Evolutionary conservation across 2,329 filamentous ascomycete genomes (phyloP), one percentile per base, ranked within the genome.

Genomic region (Graphiopsis chlorocephala): DNA sequence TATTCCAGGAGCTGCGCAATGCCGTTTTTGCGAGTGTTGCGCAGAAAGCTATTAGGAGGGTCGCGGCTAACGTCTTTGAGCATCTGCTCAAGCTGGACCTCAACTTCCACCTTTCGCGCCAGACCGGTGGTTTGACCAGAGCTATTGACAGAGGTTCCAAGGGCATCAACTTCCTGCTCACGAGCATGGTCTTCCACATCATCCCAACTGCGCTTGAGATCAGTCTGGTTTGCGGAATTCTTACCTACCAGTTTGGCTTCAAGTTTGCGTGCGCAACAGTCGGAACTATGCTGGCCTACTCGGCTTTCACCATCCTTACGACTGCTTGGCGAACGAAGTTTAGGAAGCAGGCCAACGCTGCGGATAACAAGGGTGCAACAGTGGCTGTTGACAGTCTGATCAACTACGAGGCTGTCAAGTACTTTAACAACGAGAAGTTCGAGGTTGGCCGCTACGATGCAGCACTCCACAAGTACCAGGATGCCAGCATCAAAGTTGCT

Each of bases 381-480:
- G 92, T 98, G 8, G 94, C 94, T 0, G 93, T 98, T 1, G 95
- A 99, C 79, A 97, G 93, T 0, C 82, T 99, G 59, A 97, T 99
- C 82, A 99, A 99, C 80, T 99, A 97, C 74, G 95, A 99, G 78
- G 94, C 96, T 15, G 95, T 99, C 75, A 99, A 99, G 74, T 97
- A 98, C 81, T 99, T 98, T 81, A 99, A 99, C 82, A 99, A 99
- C 74, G 96, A 99, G 75, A 92, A 90, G 69, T 98, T 93, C 70
- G 95, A 99, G 80, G 92, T 97, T 50, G 85, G 86, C 33, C 87
- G 95, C 48, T 99, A 99, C 76, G 93, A 98, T 78, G 87, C 89
- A 71, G 93, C 95, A 0, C 82, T 99, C 26, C 85, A 88, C 69
- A 85, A 89, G 65, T 99, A 99, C 76, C 92, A 99, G 77, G 90